A percentile compares a stretch with the other conserved stretches of the same genome.
These are phyloP conservation scores for Annona squamosa DNA, from an alignment of 164 flowering plant species.

Conservation along the genomic window DNA sequence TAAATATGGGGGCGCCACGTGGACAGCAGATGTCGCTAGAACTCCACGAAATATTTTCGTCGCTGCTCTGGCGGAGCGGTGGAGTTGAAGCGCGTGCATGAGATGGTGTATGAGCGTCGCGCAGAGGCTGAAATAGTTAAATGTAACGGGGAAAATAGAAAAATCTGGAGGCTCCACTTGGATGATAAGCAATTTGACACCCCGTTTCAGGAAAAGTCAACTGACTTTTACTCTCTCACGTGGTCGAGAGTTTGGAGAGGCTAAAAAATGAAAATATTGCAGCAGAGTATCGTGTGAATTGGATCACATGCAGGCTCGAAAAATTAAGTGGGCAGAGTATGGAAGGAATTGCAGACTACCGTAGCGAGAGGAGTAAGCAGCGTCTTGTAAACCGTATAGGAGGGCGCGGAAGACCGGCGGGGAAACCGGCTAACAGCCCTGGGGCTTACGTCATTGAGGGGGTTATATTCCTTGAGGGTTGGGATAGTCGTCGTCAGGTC, in stretches of 20 bases:
- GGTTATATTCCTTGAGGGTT: slow-evolving; percentile 15
- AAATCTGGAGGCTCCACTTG: too few relatives aligned
- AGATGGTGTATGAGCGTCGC: neutral
- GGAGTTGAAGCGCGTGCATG: neutral
- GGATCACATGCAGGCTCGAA: too few relatives aligned
- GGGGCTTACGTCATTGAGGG: slow-evolving; percentile 9
- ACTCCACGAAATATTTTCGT: neutral
- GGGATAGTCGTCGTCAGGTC: neutral
- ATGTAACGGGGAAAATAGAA: too few relatives aligned
- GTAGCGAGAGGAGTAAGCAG: neutral
- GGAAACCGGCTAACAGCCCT: neutral
- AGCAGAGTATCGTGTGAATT: too few relatives aligned
- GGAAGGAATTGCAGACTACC: neutral
- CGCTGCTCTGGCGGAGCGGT: neutral
- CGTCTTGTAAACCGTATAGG: neutral
- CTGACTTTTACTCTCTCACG: too few relatives aligned
- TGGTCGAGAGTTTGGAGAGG: too few relatives aligned
- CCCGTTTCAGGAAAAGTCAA: too few relatives aligned
- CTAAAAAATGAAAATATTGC: too few relatives aligned
- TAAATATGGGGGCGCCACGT: neutral
- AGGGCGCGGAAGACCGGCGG: slow-evolving; percentile 2
- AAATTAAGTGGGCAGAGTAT: neutral
- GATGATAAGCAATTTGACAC: too few relatives aligned
- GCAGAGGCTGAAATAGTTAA: too few relatives aligned
- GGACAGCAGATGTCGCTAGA: neutral